A percentile compares a stretch with the other conserved stretches of the same genome.
Conservation (phyloP, 805 yeast species). For the Cyberlindnera mycetangii region DNA sequence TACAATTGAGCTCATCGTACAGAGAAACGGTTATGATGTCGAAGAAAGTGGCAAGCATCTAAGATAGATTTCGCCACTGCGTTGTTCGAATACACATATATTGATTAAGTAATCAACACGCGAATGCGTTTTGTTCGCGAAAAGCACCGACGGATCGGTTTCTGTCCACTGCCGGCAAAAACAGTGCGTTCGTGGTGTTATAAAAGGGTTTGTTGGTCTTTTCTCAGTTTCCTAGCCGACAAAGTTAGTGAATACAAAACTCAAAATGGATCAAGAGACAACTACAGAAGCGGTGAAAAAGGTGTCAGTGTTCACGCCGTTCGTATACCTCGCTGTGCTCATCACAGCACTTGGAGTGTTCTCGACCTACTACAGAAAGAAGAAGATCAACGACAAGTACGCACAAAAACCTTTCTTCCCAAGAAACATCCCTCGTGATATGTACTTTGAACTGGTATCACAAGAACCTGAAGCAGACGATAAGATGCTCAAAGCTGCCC, state of each 20-base stretch:
- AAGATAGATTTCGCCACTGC: constrained; percentile 3
- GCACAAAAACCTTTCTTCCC: constrained; percentile 71
- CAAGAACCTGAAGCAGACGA: constrained; percentile 65
- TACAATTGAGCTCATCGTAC: constrained; percentile 13
- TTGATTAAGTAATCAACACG: neutral
- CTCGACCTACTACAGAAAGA: constrained; percentile 65
- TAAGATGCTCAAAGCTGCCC: constrained; percentile 68
- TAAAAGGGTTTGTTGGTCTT: too few relatives aligned
- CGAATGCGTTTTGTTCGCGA: neutral
- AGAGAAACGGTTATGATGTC: too few relatives aligned
- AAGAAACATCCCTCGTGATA: constrained; percentile 60
- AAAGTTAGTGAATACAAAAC: too few relatives aligned
- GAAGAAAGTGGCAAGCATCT: too few relatives aligned
- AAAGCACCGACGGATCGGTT: neutral
- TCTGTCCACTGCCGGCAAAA: neutral
- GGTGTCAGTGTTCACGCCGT: constrained; percentile 65
- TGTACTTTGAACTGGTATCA: constrained; percentile 58
- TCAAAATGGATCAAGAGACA: constrained; percentile 16
- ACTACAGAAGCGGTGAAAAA: constrained; percentile 10
- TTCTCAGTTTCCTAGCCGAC: too few relatives aligned
- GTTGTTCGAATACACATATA: neutral
- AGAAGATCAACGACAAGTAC: constrained; percentile 46
- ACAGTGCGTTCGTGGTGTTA: neutral
- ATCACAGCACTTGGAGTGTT: constrained; percentile 65
- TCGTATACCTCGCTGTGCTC: constrained; percentile 69